Base-by-base conservation (phyloP, 768 basidiomycete species). In the Tylopilus sp. region DNA sequence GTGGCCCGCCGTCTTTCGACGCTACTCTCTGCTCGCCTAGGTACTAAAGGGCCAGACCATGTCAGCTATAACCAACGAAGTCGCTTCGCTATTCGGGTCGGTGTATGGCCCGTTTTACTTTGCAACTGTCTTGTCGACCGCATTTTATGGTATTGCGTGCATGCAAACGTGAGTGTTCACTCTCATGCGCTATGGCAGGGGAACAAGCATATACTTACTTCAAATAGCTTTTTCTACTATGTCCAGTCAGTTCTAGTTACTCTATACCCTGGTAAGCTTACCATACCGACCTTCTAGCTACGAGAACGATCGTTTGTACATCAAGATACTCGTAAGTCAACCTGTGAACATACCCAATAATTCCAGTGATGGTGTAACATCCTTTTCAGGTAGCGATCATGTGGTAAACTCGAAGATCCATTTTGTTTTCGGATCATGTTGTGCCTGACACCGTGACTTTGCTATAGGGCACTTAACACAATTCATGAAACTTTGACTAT, bases 81-180 rank as follows among this genome's bases (percentile, higher is more conserved):
- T 40, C 13, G 6, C 38, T 22, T 12, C 38, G 38, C 22, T 40
- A 12, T 40, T 40, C 6, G 38, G 38, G 6, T 13, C 38, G 38
- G 3, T 22, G 6, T 40, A 40, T 9, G 8, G 45, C 5, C 9
- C 48, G 3, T 19, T 50, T 22, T 57, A 36, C 37, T 37, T 50
- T 25, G 28, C 31, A n/a, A 6, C 16, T 17, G 3, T 57, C 22
- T 10, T 42, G 19, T 28, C 47, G 7, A 42, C 54, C 8, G 24
- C 38, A 8, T 21, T 57, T 42, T 57, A 57, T 2, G 48, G 54
- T 4, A 5, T 46, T 5, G 17, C 38, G 7, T 57, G 56, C 22
- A 50, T 50, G 54, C 56, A 57, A 56, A 46, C 33, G 56, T 57
- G 33, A 31, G 56, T 29, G n/a, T 28, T 26, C 30, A 24, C 24